Percentiles rank a stretch among this genome's conserved stretches.
phyloP scores from a whole-genome alignment of 257 asterid species.

The Cynanchum wilfordii region DNA sequence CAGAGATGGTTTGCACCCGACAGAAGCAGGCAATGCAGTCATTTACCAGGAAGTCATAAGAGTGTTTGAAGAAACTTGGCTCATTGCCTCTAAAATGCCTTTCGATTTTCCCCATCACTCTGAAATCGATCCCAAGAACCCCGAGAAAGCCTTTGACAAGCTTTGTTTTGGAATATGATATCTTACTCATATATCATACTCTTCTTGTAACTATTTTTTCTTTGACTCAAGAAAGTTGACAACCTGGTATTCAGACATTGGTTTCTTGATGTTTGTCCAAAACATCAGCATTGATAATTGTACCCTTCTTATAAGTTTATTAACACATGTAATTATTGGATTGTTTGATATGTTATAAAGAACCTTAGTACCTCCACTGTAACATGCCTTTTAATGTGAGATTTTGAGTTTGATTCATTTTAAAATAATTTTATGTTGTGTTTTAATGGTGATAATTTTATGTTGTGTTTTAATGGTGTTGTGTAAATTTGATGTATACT shows the following conservation, averaged over 20 bases:
- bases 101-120: constrained; percentile 71
- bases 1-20: constrained; percentile 91
- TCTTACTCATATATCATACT: not conserved
- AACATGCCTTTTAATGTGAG: too few relatives aligned
- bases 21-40: constrained; percentile 68
- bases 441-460: too few relatives aligned
- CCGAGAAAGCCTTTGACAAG: constrained; percentile 51
- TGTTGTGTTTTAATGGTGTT: too few relatives aligned
- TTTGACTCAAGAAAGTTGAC: not conserved
- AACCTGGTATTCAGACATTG: not conserved
- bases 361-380: too few relatives aligned
- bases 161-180: constrained; percentile 32
- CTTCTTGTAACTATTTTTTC: too few relatives aligned
- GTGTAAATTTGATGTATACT: too few relatives aligned
- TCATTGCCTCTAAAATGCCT: constrained; percentile 48
- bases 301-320: too few relatives aligned
- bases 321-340: too few relatives aligned
- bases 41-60: constrained; percentile 48
- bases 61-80: constrained; percentile 52
- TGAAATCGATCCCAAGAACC: constrained; percentile 54
- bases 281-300: not conserved
- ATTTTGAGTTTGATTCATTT: too few relatives aligned
- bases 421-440: too few relatives aligned
- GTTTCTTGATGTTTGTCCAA: not conserved
- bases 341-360: too few relatives aligned